phyloP scores from a whole-genome alignment of 257 asterid species.

The Fraxinus quadrangulata region DNA sequence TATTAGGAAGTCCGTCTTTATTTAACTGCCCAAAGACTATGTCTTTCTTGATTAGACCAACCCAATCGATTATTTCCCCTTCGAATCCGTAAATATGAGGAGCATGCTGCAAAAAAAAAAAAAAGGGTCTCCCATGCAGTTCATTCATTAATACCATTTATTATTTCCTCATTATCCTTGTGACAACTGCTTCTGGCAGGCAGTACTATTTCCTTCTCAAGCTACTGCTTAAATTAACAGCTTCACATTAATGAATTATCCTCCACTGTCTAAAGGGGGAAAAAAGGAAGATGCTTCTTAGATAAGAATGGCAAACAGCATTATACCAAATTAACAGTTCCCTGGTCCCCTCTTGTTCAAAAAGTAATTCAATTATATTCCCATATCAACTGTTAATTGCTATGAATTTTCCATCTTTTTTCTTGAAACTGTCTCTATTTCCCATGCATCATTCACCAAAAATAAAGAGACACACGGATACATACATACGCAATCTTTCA shows the following conservation, averaged over 20 bases:
- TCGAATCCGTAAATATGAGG: too few relatives aligned
- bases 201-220: neutral
- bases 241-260: conserved; percentile 12
- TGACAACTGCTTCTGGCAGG: neutral
- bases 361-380: conserved; percentile 52
- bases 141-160: too few relatives aligned
- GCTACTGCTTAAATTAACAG: conserved; percentile 10
- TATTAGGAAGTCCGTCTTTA: too few relatives aligned
- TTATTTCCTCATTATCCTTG: too few relatives aligned
- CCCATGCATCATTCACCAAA: conserved; percentile 66
- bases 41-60: too few relatives aligned
- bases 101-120: too few relatives aligned
- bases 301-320: conserved; percentile 50
- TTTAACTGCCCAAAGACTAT: too few relatives aligned
- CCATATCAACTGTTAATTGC: conserved; percentile 36
- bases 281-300: conserved; percentile 34
- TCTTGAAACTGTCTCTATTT: conserved; percentile 57
- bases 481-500: conserved; percentile 15
- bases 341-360: conserved; percentile 49
- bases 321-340: conserved; percentile 32
- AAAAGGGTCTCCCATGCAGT: too few relatives aligned
- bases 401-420: conserved; percentile 30
- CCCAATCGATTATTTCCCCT: too few relatives aligned
- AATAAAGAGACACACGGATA: conserved; percentile 20
- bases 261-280: conserved; percentile 21